Conservation (phyloP, 495 filamentous ascomycete genomes). For the Penicillium antarcticum region DNA sequence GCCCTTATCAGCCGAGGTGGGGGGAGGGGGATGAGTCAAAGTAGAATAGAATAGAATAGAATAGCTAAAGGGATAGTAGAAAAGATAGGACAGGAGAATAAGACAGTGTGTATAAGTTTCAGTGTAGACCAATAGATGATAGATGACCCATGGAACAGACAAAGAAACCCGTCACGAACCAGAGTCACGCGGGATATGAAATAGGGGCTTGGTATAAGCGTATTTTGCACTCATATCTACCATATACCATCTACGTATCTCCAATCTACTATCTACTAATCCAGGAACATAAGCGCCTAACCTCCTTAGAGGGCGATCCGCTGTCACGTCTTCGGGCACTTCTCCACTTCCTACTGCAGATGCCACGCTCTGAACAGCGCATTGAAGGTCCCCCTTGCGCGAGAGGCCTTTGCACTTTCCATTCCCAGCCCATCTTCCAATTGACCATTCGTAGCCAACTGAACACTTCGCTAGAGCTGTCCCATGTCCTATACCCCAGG, state of each 20-base stretch:
- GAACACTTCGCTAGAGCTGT: not conserved
- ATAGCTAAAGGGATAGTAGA: not conserved
- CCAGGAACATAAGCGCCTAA: conserved; percentile 31
- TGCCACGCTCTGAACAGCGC: conserved; percentile 43
- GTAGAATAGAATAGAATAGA: not conserved
- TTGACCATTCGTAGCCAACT: conserved; percentile 10
- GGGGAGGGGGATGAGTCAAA: not conserved
- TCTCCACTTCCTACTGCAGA: conserved; percentile 32
- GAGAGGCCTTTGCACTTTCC: conserved; percentile 1
- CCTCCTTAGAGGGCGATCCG: conserved; percentile 29
- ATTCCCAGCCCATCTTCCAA: conserved; percentile 12
- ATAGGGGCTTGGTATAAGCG: too few relatives aligned
- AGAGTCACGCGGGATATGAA: too few relatives aligned
- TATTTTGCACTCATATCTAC: too few relatives aligned
- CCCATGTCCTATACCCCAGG: conserved; percentile 10
- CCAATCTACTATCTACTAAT: not conserved
- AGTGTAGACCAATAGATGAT: too few relatives aligned
- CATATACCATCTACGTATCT: too few relatives aligned
- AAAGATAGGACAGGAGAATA: not conserved
- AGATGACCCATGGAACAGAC: too few relatives aligned
- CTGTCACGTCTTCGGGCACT: conserved; percentile 37
- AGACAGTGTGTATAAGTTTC: not conserved
- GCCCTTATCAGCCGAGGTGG: conserved; percentile 8
- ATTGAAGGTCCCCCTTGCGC: conserved; percentile 20
- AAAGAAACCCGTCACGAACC: too few relatives aligned